Evolutionary conservation across 2,329 filamentous ascomycete genomes (phyloP).

Genomic region (Apiospora sp.): DNA sequence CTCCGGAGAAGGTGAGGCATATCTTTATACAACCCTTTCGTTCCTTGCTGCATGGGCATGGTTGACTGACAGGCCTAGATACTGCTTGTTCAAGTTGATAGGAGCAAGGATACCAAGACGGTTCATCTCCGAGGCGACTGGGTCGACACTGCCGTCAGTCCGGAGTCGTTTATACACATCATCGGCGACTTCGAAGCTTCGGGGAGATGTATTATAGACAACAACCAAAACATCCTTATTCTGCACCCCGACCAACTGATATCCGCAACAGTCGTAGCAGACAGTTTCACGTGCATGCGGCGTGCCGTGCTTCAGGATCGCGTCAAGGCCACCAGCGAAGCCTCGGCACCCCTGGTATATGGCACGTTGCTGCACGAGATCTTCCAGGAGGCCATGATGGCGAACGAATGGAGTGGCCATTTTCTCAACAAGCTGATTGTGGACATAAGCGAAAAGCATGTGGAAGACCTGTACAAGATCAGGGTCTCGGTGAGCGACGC

Average conservation of each 20-base stretch:
- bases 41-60: not conserved
- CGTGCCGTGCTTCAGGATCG: slow-evolving; percentile 94
- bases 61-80: slow-evolving; percentile 60
- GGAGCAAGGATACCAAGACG: slow-evolving; percentile 68
- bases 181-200: slow-evolving; percentile 76
- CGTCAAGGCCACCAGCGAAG: slow-evolving; percentile 86
- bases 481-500: slow-evolving; percentile 77
- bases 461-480: slow-evolving; percentile 91
- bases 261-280: slow-evolving; percentile 93
- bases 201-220: slow-evolving; percentile 83
- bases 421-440: slow-evolving; percentile 75
- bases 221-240: slow-evolving; percentile 84
- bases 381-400: slow-evolving; percentile 88
- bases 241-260: slow-evolving; percentile 95
- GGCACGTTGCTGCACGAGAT: slow-evolving; percentile 94
- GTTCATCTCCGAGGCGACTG: slow-evolving; percentile 86
- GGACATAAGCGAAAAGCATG: slow-evolving; percentile 74
- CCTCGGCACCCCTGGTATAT: slow-evolving; percentile 84
- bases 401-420: slow-evolving; percentile 78
- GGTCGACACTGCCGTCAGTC: slow-evolving; percentile 79
- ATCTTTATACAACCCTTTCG: not conserved
- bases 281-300: slow-evolving; percentile 91
- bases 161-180: slow-evolving; percentile 83
- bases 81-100: slow-evolving; percentile 82
- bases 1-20: slow-evolving; percentile 73